Conservation (phyloP, 768 basidiomycete genomes). For the Lyophyllum decastes region DNA sequence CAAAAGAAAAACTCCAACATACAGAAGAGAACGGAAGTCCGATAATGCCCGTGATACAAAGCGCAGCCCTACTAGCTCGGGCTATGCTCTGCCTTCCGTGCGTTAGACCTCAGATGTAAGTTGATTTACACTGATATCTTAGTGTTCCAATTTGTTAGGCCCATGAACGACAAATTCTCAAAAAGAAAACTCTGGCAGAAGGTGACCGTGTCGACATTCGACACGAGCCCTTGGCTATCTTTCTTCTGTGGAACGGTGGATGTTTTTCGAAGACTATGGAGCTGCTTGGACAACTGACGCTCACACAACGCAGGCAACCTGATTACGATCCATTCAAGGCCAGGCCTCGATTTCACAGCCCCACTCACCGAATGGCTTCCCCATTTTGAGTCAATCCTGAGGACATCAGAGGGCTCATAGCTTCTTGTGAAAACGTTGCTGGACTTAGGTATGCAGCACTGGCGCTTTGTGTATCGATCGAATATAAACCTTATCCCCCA, state of each 20-base stretch:
- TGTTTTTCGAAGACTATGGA: neutral
- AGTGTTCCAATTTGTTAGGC: constrained; percentile 6
- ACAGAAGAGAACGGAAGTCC: neutral
- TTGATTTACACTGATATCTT: neutral
- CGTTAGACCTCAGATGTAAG: constrained; percentile 1
- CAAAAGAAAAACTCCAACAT: neutral
- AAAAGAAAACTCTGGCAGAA: constrained; percentile 35
- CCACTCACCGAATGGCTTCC: constrained; percentile 62
- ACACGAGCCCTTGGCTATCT: constrained; percentile 61
- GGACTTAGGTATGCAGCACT: constrained; percentile 33
- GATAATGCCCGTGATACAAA: neutral
- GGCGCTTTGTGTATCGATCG: neutral
- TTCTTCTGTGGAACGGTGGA: constrained; percentile 64
- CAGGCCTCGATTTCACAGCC: constrained; percentile 47
- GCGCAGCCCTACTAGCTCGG: constrained; percentile 21
- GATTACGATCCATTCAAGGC: constrained; percentile 55
- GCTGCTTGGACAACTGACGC: neutral
- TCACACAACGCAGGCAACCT: constrained; percentile 49
- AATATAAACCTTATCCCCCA: neutral
- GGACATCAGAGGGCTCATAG: constrained; percentile 61
- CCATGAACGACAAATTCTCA: constrained; percentile 21
- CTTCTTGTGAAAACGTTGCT: constrained; percentile 57
- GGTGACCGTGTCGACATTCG: constrained; percentile 59
- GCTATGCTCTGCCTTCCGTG: constrained; percentile 27
- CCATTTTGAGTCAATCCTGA: constrained; percentile 58